Percentiles rank a stretch among this genome's conserved stretches.
These are phyloP conservation scores for Boechera stricta DNA, from an alignment of 345 rosid genomes.

Conservation along the genomic window DNA sequence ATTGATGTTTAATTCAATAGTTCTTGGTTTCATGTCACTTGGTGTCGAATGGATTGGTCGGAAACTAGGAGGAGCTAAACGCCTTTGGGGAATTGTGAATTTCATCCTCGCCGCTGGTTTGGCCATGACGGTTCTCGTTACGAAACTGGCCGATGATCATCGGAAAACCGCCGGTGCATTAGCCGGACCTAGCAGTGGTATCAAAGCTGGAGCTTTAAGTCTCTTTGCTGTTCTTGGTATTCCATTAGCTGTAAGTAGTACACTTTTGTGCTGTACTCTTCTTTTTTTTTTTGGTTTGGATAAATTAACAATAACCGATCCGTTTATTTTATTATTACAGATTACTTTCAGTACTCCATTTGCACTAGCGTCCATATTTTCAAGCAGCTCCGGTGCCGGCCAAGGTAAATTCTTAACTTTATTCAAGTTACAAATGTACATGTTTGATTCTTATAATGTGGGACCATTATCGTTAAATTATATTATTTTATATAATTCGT, in stretches of 20 bases:
- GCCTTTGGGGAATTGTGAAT: constrained; percentile 74
- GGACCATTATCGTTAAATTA: neutral
- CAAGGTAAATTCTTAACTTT: constrained; percentile 58
- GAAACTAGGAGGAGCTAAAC: constrained; percentile 56
- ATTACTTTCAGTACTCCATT: constrained; percentile 74
- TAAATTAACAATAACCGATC: neutral
- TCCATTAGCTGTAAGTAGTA: constrained; percentile 82
- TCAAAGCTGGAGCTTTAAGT: constrained; percentile 58
- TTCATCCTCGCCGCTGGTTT: constrained; percentile 62
- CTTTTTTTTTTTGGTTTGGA: neutral
- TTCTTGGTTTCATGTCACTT: constrained; percentile 66
- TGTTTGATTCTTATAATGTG: neutral
- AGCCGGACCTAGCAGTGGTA: constrained; percentile 45
- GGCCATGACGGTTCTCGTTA: constrained; percentile 54
- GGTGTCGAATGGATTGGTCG: constrained; percentile 52
- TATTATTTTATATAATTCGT: no score
- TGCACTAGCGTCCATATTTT: constrained; percentile 89
- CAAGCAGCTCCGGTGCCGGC: constrained; percentile 60
- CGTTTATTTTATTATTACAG: constrained; percentile 46
- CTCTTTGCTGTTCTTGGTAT: constrained; percentile 74
- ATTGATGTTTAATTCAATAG: constrained; percentile 69
- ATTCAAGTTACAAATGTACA: neutral
- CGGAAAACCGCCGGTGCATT: constrained; percentile 31
- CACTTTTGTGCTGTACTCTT: neutral
- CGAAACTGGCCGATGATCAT: constrained; percentile 60